Evolutionary conservation across 768 basidiomycete genomes (phyloP), one percentile per base, ranked within the genome.

Genomic region (Mycena albidolilacea): DNA sequence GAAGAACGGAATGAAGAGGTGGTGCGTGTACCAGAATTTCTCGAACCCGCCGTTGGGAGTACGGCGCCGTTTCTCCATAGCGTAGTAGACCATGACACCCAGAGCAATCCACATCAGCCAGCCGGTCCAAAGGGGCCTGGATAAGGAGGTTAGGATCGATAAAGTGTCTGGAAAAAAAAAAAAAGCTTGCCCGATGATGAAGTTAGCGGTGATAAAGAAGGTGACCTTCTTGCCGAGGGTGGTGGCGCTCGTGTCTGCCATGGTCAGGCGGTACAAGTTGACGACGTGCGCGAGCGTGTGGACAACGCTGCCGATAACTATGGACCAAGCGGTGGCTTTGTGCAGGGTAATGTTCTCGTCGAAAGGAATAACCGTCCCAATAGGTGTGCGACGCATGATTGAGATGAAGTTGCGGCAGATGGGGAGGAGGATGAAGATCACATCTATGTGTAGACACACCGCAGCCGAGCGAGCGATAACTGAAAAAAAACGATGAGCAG

Each of bases 401-500:
- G 96, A 97, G 81, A 98, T 89, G 84, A 98, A 96, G 85, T 96
- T 97, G 74, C 97, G 92, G 88, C 97, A 98, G 80, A 98, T 89
- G 43, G 97, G 97, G 41, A 99, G 89, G 68, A 98, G 91, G 82
- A 99, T 97, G 87, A 97, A 95, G 76, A 95, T 91, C 70, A 96
- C 92, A 83, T 98, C 95, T 77, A 97, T 88, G 78, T 98, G 96
- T 12, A 98, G 89, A 46, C 96, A 90, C 64, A 98, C 91, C 3
- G 97, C 97, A 58, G 97, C 94, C 1, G 93, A 83, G 82, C 96
- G 92, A 64, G 97, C 96, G 76, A 95, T 93, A 60, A 92, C 96
- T 97, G 75, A 17, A 68, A 30, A 7, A 44, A 30, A 7, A 44
- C 19, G 38, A n/a, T 46, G 15, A 35, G 11, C n/a, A 19, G n/a